Evolutionary conservation across 768 basidiomycete genomes (phyloP), one percentile per base, ranked within the genome.

Genomic region (Terana coerulea): DNA sequence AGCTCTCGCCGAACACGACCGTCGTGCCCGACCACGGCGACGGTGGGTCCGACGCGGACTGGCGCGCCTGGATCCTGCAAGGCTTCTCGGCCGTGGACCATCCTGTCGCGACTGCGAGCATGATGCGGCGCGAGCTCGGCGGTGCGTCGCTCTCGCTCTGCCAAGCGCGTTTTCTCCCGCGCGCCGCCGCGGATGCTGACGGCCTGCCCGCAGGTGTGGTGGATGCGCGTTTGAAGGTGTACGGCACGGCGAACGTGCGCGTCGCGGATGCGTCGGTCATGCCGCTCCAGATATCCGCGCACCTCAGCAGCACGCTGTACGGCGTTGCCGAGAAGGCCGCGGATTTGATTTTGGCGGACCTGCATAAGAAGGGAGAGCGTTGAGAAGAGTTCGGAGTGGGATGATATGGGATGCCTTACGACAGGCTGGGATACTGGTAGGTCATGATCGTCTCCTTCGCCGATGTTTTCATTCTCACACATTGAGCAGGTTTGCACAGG

Each of bases 231-330:
- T 66, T 84, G 24, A 64, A 65, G 47, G 80, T 83, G 1, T 78
- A 83, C 60, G 81, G 80, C 19, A 58, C 68, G 12, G 62, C 68
- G 25, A 83, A 83, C 61, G 61, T 82, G 33, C 72, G 82, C 52
- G 80, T 84, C 28, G 72, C 73, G 19, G 79, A 81, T 56, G 69
- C 79, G 12, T 79, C 76, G 0, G 72, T 83, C 17, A 75, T 79
- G 62, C 80, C 82, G 1, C 30, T 47, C 28, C 49, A 51, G 29
- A 42, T 51, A 21, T 39, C 25, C 33, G 49, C 49, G 14, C 41
- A 51, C 33, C 24, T 51, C 3, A 37, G 34, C 6, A 34, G 30
- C 22, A 30, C 49, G 28, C 14, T 51, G 30, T 51, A 44, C 24
- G 49, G 49, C 12, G 24, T 51, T 17, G 49, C 40, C 15, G 49